Evolutionary conservation across 352 stramenopile species (phyloP).

Genomic region (Phytopythium ostracodes): DNA sequence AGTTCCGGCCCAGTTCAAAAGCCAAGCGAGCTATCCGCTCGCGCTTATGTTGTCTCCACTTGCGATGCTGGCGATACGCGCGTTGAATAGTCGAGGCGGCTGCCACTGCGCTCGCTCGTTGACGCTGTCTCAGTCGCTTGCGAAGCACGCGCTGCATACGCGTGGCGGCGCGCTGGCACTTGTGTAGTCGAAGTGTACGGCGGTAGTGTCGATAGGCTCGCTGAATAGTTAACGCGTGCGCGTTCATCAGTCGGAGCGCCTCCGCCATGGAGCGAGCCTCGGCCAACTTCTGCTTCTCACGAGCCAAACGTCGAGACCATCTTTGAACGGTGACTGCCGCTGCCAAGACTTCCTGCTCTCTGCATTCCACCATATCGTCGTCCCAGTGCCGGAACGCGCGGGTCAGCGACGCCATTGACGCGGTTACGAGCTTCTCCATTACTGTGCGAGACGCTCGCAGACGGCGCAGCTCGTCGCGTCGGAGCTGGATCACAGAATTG

Average conservation of each 20-base stretch:
- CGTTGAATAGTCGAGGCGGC: slow-evolving; percentile 17
- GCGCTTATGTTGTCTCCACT: slow-evolving; percentile 1
- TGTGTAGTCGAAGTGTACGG: slow-evolving; percentile 1
- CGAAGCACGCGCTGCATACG: slow-evolving; percentile 22
- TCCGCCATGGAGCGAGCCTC: slow-evolving; percentile 6
- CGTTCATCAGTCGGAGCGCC: slow-evolving; percentile 13
- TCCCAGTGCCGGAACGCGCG: slow-evolving; percentile 20
- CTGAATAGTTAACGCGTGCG: slow-evolving; percentile 35
- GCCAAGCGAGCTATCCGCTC: slow-evolving; percentile 6
- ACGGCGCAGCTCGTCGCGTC: slow-evolving; percentile 19
- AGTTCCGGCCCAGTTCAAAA: slow-evolving; percentile 9
- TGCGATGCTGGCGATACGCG: slow-evolving; percentile 10
- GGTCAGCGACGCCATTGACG: slow-evolving; percentile 11
- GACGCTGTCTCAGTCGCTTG: slow-evolving; percentile 6
- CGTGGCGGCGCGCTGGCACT: slow-evolving; percentile 13
- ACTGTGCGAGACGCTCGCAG: slow-evolving; percentile 23
- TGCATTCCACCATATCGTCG: slow-evolving; percentile 12
- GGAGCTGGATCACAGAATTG: slow-evolving; percentile 18
- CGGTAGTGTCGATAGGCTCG: slow-evolving; percentile 19
- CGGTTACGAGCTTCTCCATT: slow-evolving; percentile 20
- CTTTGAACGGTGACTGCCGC: slow-evolving; percentile 32
- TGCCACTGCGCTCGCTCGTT: slow-evolving; percentile 10
- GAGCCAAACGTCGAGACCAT: slow-evolving; percentile 9
- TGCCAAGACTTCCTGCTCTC: slow-evolving; percentile 26
- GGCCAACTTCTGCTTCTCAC: not conserved